Percentiles rank a stretch among this genome's conserved stretches.
These are phyloP conservation scores for Fagopyrum tataricum DNA, from an alignment of 148 eudicot species.

Conservation along the genomic window DNA sequence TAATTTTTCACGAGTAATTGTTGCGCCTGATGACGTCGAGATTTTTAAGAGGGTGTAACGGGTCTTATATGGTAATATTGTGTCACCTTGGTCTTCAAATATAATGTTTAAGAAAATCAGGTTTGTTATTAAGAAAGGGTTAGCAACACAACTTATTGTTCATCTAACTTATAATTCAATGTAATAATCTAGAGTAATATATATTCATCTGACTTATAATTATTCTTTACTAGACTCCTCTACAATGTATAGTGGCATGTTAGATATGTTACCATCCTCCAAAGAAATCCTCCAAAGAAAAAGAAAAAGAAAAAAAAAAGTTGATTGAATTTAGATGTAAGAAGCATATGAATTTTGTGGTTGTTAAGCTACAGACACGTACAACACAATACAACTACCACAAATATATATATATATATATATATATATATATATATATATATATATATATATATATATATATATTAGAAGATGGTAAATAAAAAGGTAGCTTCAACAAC, in stretches of 20 bases:
- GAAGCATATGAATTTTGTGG: background rate
- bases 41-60: too few relatives aligned
- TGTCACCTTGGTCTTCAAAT: too few relatives aligned
- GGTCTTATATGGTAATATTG: too few relatives aligned
- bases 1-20: background rate
- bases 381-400: slow-evolving; percentile 5
- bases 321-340: background rate
- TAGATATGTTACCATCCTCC: background rate
- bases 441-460: background rate
- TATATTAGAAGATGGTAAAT: background rate
- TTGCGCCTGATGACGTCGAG: too few relatives aligned
- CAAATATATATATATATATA: background rate
- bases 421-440: background rate
- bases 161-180: too few relatives aligned
- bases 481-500: slow-evolving; percentile 5
- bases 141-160: too few relatives aligned
- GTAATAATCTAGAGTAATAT: too few relatives aligned
- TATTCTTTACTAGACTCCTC: background rate
- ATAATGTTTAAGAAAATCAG: too few relatives aligned
- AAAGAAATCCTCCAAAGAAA: too few relatives aligned
- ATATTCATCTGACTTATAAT: too few relatives aligned
- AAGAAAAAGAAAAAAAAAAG: too few relatives aligned
- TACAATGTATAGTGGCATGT: background rate
- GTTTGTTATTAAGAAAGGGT: too few relatives aligned
- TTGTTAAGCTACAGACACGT: background rate